Conservation (phyloP, 2,329 filamentous ascomycete species). For the Aspergillus felis region DNA sequence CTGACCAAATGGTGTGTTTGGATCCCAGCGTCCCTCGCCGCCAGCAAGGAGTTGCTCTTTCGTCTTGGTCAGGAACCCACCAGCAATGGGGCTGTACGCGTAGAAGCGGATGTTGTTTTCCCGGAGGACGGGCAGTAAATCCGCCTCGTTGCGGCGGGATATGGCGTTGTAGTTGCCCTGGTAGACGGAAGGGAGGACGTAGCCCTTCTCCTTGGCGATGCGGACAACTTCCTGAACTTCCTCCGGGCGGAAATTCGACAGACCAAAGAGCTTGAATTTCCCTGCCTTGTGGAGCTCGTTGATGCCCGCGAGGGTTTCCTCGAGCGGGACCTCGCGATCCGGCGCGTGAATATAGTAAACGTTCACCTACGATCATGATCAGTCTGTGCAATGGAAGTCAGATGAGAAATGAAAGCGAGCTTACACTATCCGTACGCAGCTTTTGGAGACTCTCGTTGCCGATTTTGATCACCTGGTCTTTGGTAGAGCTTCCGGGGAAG, state of each 20-base stretch:
- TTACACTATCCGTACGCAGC: background rate
- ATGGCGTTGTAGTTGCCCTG: slow-evolving; percentile 44
- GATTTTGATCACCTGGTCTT: slow-evolving; percentile 2
- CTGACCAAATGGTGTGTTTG: slow-evolving; percentile 10
- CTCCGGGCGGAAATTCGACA: slow-evolving; percentile 44
- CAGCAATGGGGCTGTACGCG: slow-evolving; percentile 41
- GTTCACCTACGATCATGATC: slow-evolving; percentile 22
- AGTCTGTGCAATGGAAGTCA: background rate
- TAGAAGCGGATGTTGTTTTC: slow-evolving; percentile 44
- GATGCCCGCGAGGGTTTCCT: slow-evolving; percentile 31
- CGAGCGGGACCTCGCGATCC: slow-evolving; percentile 28
- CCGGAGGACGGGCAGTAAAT: slow-evolving; percentile 45
- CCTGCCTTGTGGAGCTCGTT: slow-evolving; percentile 28
- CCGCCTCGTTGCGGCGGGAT: slow-evolving; percentile 36
- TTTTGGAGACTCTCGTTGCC: background rate
- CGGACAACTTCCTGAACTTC: slow-evolving; percentile 40
- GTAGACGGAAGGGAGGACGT: slow-evolving; percentile 44
- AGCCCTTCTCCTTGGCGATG: slow-evolving; percentile 36
- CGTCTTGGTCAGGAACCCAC: slow-evolving; percentile 33
- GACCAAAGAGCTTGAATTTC: slow-evolving; percentile 32
- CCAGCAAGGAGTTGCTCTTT: slow-evolving; percentile 8
- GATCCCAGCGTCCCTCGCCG: slow-evolving; percentile 15
- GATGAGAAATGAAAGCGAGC: background rate
- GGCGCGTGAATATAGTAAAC: slow-evolving; percentile 35
- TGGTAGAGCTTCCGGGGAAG: slow-evolving; percentile 1